Percentiles rank a stretch among this genome's conserved stretches.
phyloP scores from a whole-genome alignment of 2,329 filamentous ascomycete genomes.

The Microcera coccophila region DNA sequence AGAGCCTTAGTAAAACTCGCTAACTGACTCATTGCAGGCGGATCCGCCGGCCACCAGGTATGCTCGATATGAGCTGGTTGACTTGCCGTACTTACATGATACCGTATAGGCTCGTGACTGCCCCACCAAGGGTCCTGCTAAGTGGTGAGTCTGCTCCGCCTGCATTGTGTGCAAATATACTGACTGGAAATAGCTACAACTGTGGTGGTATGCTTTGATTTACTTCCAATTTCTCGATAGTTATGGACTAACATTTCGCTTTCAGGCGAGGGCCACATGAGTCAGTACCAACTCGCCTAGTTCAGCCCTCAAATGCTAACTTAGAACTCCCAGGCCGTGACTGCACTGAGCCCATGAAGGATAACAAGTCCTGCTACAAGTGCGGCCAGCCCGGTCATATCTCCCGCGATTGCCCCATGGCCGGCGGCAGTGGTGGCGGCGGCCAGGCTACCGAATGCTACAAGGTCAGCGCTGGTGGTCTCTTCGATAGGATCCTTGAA shows the following conservation, averaged over 20 bases:
- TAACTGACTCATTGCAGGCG: conserved; percentile 50
- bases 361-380: conserved; percentile 74
- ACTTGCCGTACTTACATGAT: conserved; percentile 11
- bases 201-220: conserved; percentile 62
- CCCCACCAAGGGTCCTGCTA: conserved; percentile 77
- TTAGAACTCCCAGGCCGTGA: conserved; percentile 67
- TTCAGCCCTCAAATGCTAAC: conserved; percentile 9
- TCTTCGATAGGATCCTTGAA: background rate
- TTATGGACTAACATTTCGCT: conserved; percentile 23
- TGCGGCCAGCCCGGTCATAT: conserved; percentile 85
- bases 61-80: conserved; percentile 29
- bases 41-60: conserved; percentile 73
- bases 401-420: conserved; percentile 75
- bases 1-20: no score
- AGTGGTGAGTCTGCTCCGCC: conserved; percentile 59
- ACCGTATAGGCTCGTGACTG: conserved; percentile 71
- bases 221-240: background rate
- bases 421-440: conserved; percentile 45
- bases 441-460: conserved; percentile 72
- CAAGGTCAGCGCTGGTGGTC: conserved; percentile 54
- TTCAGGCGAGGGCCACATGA: conserved; percentile 68
- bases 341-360: conserved; percentile 84
- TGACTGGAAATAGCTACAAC: conserved; percentile 61
- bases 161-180: background rate
- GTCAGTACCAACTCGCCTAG: conserved; percentile 46